phyloP scores from a whole-genome alignment of 23 red algal genomes.

The Rhodosorus marinus region DNA sequence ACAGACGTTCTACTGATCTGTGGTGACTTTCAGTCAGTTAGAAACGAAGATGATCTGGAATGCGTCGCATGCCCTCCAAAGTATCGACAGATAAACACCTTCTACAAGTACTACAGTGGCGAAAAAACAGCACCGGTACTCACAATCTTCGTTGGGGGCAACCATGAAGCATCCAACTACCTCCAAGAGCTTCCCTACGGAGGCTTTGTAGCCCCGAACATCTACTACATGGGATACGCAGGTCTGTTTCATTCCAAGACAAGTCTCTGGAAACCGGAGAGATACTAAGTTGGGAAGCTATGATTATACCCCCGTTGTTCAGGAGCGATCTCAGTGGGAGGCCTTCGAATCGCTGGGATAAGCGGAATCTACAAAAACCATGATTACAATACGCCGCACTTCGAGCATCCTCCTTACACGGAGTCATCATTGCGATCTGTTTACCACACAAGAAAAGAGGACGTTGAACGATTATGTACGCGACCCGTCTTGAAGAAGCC shows the following conservation, averaged over 20 bases:
- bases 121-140: conserved; percentile 33
- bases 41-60: conserved; percentile 47
- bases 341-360: conserved; percentile 50
- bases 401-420: conserved; percentile 41
- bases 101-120: conserved; percentile 60
- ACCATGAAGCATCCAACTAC: conserved; percentile 80
- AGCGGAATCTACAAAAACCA: conserved; percentile 64
- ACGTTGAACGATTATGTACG: conserved; percentile 25
- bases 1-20: conserved; percentile 69
- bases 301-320: too few species aligned
- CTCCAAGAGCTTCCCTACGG: conserved; percentile 70
- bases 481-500: background rate
- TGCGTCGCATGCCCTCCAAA: conserved; percentile 46
- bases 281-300: too few species aligned
- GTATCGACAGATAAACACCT: conserved; percentile 43
- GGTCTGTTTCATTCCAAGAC: too few species aligned
- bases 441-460: conserved; percentile 62
- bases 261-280: too few species aligned
- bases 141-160: conserved; percentile 85
- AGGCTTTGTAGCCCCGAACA: conserved; percentile 84
- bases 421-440: conserved; percentile 28
- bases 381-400: conserved; percentile 33
- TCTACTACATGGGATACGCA: conserved; percentile 73
- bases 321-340: conserved; percentile 30
- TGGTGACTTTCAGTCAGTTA: conserved; percentile 85